These are phyloP conservation scores for Syzygium jambos DNA, from an alignment of 345 rosid genomes.

Conservation along the genomic window DNA sequence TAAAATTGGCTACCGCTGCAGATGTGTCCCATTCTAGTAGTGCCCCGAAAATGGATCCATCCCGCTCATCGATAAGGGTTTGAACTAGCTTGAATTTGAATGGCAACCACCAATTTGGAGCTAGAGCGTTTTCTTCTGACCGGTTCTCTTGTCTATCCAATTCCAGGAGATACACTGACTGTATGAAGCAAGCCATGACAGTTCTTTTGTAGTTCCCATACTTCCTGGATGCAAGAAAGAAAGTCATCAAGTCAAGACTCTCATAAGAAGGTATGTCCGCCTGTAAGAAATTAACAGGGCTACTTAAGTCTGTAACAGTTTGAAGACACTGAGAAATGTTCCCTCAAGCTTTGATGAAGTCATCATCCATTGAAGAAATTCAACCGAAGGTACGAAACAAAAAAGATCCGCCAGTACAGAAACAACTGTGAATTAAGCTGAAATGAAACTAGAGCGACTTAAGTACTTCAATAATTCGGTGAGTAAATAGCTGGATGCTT, in stretches of 20 bases:
- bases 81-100: slow-evolving; percentile 75
- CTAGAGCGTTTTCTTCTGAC: slow-evolving; percentile 57
- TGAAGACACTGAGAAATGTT: background rate
- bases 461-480: background rate
- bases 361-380: background rate
- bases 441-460: background rate
- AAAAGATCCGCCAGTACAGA: background rate
- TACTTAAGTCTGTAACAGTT: background rate
- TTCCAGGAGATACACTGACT: slow-evolving; percentile 88
- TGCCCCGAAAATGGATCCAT: slow-evolving; percentile 81
- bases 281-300: background rate
- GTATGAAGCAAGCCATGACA: slow-evolving; percentile 85
- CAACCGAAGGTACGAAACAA: background rate
- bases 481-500: background rate
- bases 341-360: background rate
- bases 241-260: background rate
- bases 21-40: slow-evolving; percentile 88
- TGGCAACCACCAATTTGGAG: slow-evolving; percentile 91
- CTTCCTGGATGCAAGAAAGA: slow-evolving; percentile 40
- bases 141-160: slow-evolving; percentile 83
- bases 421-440: background rate
- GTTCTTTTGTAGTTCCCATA: slow-evolving; percentile 82
- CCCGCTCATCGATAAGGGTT: slow-evolving; percentile 73
- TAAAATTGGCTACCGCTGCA: slow-evolving; percentile 69
- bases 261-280: background rate